Percentiles rank a stretch among this genome's conserved stretches.
Evolutionary conservation across 352 stramenopile species (phyloP).

Genomic region (Globisporangium paddicum): DNA sequence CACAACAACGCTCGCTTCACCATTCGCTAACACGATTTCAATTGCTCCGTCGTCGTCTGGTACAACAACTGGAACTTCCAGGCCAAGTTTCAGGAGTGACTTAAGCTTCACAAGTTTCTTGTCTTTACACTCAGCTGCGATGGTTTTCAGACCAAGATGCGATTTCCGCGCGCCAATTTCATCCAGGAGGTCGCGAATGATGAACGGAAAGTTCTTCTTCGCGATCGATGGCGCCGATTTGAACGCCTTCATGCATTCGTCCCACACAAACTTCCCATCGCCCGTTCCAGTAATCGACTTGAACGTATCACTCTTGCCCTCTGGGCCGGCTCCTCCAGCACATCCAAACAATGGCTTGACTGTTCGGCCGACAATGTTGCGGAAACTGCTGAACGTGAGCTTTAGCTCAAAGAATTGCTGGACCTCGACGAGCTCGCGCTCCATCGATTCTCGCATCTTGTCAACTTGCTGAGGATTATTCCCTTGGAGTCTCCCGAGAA

Average conservation of each 20-base stretch:
- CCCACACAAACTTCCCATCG: conserved; percentile 34
- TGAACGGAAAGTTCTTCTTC: conserved; percentile 34
- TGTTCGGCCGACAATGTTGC: conserved; percentile 17
- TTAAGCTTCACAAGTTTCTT: conserved; percentile 13
- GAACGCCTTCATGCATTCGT: conserved; percentile 40
- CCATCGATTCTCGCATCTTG: conserved; percentile 21
- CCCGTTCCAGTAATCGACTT: conserved; percentile 17
- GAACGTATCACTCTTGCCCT: conserved; percentile 28
- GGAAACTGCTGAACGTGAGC: conserved; percentile 18
- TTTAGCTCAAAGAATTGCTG: conserved; percentile 25
- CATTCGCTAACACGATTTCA: not conserved
- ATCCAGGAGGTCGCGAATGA: conserved; percentile 48
- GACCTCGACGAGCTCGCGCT: conserved; percentile 32
- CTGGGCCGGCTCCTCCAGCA: conserved; percentile 4
- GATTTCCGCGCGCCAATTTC: conserved; percentile 33
- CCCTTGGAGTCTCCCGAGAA: conserved; percentile 42
- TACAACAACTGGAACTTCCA: conserved; percentile 21
- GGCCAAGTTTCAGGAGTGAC: conserved; percentile 16
- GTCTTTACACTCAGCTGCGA: not conserved
- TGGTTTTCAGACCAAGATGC: conserved; percentile 22
- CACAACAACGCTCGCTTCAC: not conserved
- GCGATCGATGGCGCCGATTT: conserved; percentile 16
- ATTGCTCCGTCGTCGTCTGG: not conserved
- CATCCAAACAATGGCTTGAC: conserved; percentile 17
- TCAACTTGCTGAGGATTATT: conserved; percentile 35